Evolutionary conservation across 1,284 basidiomycete species (phyloP).

Genomic region (Boletus subluridellus): DNA sequence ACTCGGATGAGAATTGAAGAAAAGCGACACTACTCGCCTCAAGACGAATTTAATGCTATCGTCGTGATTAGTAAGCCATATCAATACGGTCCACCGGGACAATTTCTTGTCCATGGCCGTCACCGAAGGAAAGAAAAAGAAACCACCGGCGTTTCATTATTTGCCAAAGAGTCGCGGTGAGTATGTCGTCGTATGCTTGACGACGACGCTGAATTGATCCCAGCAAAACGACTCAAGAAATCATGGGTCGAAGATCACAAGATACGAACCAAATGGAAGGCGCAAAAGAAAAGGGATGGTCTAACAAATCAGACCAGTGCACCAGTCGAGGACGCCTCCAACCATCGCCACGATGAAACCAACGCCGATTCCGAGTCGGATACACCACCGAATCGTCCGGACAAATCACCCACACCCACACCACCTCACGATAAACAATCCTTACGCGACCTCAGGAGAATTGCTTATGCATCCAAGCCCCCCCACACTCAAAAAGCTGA

Average conservation of each 20-base stretch:
- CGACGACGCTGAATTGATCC: constrained; percentile 5
- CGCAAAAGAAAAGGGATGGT: constrained; percentile 65
- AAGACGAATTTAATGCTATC: constrained; percentile 27
- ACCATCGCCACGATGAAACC: constrained; percentile 10
- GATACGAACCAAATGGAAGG: constrained; percentile 73
- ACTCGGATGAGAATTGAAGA: constrained; percentile 24
- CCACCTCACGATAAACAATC: constrained; percentile 26
- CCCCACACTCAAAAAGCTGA: constrained; percentile 56
- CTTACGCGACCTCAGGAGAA: constrained; percentile 55
- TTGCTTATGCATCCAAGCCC: constrained; percentile 59
- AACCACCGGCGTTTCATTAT: constrained; percentile 68
- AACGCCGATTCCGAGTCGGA: not conserved
- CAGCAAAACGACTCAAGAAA: constrained; percentile 71
- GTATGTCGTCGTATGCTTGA: constrained; percentile 8
- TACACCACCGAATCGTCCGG: not conserved
- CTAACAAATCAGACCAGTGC: constrained; percentile 20
- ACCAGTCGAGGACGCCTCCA: not conserved
- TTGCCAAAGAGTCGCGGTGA: constrained; percentile 60
- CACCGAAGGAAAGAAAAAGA: constrained; percentile 38
- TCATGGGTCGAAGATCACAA: constrained; percentile 71
- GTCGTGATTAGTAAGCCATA: constrained; percentile 29
- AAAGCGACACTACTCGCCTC: constrained; percentile 12
- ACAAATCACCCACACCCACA: not conserved
- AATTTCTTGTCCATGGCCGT: constrained; percentile 13
- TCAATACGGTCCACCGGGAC: not conserved